Percentiles rank a stretch among this genome's conserved stretches.
Evolutionary conservation across 1,139 yeast species (phyloP).

Genomic region (Eremothecium sinecaudum): DNA sequence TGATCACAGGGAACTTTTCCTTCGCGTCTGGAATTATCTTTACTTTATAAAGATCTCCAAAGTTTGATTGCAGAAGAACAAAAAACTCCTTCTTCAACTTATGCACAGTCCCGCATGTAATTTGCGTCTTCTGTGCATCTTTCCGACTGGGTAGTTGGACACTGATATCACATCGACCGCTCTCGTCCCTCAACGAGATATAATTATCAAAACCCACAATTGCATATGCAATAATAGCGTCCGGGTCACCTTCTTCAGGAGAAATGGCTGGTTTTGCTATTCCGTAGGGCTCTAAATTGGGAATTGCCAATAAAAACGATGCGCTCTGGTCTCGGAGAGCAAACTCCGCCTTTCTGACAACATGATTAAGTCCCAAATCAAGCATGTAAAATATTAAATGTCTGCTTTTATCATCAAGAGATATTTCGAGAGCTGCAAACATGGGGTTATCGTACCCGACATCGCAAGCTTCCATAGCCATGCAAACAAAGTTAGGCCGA

Average conservation of each 20-base stretch:
- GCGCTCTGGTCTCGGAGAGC: conserved; percentile 37
- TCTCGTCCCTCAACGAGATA: conserved; percentile 38
- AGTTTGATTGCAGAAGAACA: conserved; percentile 57
- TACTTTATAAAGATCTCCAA: conserved; percentile 74
- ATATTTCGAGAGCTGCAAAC: conserved; percentile 75
- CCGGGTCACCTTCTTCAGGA: conserved; percentile 30
- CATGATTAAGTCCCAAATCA: conserved; percentile 77
- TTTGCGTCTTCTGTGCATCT: conserved; percentile 30
- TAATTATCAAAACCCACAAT: conserved; percentile 41
- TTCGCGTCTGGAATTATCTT: conserved; percentile 39
- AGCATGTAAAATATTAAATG: conserved; percentile 62
- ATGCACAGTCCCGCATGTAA: conserved; percentile 55
- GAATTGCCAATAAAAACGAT: conserved; percentile 30
- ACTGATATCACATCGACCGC: conserved; percentile 29
- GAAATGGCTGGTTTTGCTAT: conserved; percentile 13
- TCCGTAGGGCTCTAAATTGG: conserved; percentile 20
- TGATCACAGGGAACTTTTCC: conserved; percentile 32
- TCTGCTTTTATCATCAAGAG: conserved; percentile 18
- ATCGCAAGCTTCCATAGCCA: conserved; percentile 53
- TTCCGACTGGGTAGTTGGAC: conserved; percentile 46
- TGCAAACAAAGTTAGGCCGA: conserved; percentile 44
- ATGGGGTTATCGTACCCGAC: conserved; percentile 73
- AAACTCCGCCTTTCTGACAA: conserved; percentile 44
- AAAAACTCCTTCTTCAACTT: conserved; percentile 54
- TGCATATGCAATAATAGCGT: conserved; percentile 46